These are phyloP conservation scores for Starmera caribaea DNA, from an alignment of 805 yeast genomes.

Conservation along the genomic window DNA sequence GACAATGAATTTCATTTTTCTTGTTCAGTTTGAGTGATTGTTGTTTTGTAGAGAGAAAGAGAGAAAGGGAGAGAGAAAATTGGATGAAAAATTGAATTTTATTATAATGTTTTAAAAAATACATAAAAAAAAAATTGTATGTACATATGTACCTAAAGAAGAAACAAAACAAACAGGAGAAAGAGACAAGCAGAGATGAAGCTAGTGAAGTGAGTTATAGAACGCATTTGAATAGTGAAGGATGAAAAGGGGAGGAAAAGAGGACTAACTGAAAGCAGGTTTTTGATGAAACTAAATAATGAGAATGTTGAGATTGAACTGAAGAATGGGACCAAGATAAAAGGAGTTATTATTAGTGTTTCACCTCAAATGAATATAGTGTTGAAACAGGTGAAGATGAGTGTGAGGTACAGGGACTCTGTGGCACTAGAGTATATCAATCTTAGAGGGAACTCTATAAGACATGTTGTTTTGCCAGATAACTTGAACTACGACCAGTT, in stretches of 20 bases:
- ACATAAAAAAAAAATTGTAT: neutral
- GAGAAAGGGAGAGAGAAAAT: too few species aligned
- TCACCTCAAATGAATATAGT: conserved; percentile 88
- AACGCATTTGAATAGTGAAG: neutral
- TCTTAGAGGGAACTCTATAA: conserved; percentile 80
- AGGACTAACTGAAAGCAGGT: conserved; percentile 16
- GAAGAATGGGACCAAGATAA: conserved; percentile 80
- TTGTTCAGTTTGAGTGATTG: neutral
- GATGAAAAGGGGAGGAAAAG: neutral
- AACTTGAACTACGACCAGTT: conserved; percentile 64
- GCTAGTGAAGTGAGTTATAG: conserved; percentile 36
- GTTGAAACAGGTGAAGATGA: conserved; percentile 70
- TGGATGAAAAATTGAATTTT: too few species aligned
- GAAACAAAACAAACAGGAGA: neutral
- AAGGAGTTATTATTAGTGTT: conserved; percentile 78
- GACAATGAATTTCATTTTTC: conserved; percentile 28
- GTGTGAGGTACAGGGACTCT: conserved; percentile 62
- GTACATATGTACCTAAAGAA: neutral
- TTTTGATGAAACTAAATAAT: conserved; percentile 74
- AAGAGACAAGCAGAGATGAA: conserved; percentile 38
- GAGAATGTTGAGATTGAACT: conserved; percentile 87
- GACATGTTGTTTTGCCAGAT: conserved; percentile 80
- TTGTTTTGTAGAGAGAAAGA: too few species aligned
- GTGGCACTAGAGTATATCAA: conserved; percentile 67
- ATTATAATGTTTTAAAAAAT: neutral